A percentile compares a stretch with the other conserved stretches of the same genome.
Evolutionary conservation across 768 basidiomycete species (phyloP).

Genomic region (Scleroderma bovista): DNA sequence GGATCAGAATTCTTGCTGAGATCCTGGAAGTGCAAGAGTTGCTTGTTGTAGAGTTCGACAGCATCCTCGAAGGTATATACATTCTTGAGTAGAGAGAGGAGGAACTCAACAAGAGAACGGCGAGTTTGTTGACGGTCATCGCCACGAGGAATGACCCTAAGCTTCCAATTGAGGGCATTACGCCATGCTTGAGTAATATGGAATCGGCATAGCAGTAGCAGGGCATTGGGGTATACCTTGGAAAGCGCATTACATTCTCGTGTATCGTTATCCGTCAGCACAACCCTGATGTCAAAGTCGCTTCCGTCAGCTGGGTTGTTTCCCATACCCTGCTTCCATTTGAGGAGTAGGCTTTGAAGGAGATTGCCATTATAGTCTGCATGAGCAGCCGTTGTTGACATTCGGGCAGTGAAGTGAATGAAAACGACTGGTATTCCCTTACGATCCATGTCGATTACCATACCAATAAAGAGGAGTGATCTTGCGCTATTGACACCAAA

Average conservation of each 20-base stretch:
- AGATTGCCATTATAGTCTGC: slow-evolving; percentile 20
- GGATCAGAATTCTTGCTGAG: neutral
- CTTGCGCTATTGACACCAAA: too few relatives aligned
- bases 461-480: slow-evolving; percentile 28
- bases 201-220: slow-evolving; percentile 33
- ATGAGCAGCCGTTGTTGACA: slow-evolving; percentile 18
- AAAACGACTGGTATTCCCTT: slow-evolving; percentile 29
- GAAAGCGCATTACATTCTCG: slow-evolving; percentile 30
- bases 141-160: too few relatives aligned
- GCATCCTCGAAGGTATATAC: neutral
- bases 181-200: slow-evolving; percentile 34
- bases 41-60: neutral
- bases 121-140: too few relatives aligned
- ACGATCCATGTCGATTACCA: slow-evolving; percentile 26
- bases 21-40: neutral
- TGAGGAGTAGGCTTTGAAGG: too few relatives aligned
- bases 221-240: slow-evolving; percentile 22
- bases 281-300: too few relatives aligned
- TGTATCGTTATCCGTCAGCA: slow-evolving; percentile 17
- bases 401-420: slow-evolving; percentile 30
- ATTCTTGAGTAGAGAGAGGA: neutral
- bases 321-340: too few relatives aligned
- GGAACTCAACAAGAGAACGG: too few relatives aligned
- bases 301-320: too few relatives aligned
- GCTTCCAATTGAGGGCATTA: slow-evolving; percentile 12